phyloP scores from a whole-genome alignment of 2,329 filamentous ascomycete species.

The Pseudocercospora eumusae region DNA sequence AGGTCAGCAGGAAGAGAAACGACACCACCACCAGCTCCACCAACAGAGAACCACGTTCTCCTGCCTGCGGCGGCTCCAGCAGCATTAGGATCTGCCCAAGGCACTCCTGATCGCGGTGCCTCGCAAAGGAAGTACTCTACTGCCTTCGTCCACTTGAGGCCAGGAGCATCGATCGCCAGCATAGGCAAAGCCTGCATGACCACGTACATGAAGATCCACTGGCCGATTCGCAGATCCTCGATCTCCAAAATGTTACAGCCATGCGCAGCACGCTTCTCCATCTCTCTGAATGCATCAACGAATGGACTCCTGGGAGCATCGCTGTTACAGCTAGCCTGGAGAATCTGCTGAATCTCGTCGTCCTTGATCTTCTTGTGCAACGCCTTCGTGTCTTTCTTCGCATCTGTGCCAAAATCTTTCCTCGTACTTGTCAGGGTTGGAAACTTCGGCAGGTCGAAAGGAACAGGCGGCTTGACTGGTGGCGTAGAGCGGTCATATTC shows the following conservation, averaged over 20 bases:
- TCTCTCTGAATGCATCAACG: slow-evolving; percentile 67
- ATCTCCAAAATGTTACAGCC: slow-evolving; percentile 67
- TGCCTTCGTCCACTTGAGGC: slow-evolving; percentile 66
- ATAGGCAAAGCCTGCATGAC: slow-evolving; percentile 76
- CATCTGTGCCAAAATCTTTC: slow-evolving; percentile 64
- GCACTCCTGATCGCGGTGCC: slow-evolving; percentile 68
- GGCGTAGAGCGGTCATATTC: slow-evolving; percentile 89
- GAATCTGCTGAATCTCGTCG: slow-evolving; percentile 72
- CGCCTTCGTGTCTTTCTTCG: slow-evolving; percentile 74
- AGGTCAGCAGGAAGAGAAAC: slow-evolving; percentile 65
- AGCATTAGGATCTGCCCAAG: slow-evolving; percentile 66
- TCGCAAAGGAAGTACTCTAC: slow-evolving; percentile 83
- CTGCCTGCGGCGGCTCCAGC: slow-evolving; percentile 40
- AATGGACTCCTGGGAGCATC: slow-evolving; percentile 66
- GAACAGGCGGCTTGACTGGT: slow-evolving; percentile 85
- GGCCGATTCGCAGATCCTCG: slow-evolving; percentile 69
- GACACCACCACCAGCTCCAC: slow-evolving; percentile 63
- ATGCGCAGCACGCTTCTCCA: slow-evolving; percentile 68
- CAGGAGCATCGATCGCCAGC: slow-evolving; percentile 74
- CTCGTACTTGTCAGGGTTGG: slow-evolving; percentile 69
- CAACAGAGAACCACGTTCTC: slow-evolving; percentile 71
- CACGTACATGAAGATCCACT: slow-evolving; percentile 80
- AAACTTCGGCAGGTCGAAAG: slow-evolving; percentile 81
- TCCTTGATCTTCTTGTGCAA: slow-evolving; percentile 72
- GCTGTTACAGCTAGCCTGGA: slow-evolving; percentile 80